Percentiles rank a stretch among this genome's conserved stretches.
phyloP scores from a whole-genome alignment of 139 green algal species.

The Chlamydomonas asymmetrica region DNA sequence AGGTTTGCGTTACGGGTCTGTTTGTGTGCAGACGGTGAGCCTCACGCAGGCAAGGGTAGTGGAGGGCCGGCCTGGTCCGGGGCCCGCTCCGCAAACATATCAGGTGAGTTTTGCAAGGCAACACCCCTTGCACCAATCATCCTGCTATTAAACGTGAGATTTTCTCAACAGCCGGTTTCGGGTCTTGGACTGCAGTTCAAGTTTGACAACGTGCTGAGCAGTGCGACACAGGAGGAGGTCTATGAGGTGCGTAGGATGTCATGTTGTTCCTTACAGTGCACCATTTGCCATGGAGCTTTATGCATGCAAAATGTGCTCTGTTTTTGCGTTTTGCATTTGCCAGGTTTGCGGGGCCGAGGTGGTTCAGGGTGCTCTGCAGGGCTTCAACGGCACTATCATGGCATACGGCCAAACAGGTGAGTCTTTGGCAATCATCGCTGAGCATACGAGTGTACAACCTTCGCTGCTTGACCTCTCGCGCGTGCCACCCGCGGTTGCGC shows the following conservation, averaged over 20 bases:
- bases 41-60: constrained; percentile 23
- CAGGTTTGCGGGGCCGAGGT: constrained; percentile 46
- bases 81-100: constrained; percentile 28
- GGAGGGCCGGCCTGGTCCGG: constrained; percentile 11
- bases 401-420: constrained; percentile 75
- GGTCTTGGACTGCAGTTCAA: constrained; percentile 50
- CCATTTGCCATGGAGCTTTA: neutral
- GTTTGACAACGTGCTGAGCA: constrained; percentile 73
- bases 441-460: neutral
- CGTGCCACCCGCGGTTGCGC: neutral
- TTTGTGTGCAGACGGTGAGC: constrained; percentile 12
- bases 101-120: constrained; percentile 16
- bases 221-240: constrained; percentile 65
- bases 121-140: neutral
- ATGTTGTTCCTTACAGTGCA: no score
- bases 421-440: no score
- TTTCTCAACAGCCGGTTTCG: neutral
- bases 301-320: neutral
- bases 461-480: no score
- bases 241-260: constrained; percentile 61
- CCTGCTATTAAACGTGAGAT: neutral
- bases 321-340: neutral
- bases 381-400: constrained; percentile 82
- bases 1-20: neutral
- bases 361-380: constrained; percentile 61